Percentiles rank a stretch among this genome's conserved stretches.
These are phyloP conservation scores for Chrysosporium keratinophilum DNA, from an alignment of 2,329 filamentous ascomycete genomes.

Conservation along the genomic window DNA sequence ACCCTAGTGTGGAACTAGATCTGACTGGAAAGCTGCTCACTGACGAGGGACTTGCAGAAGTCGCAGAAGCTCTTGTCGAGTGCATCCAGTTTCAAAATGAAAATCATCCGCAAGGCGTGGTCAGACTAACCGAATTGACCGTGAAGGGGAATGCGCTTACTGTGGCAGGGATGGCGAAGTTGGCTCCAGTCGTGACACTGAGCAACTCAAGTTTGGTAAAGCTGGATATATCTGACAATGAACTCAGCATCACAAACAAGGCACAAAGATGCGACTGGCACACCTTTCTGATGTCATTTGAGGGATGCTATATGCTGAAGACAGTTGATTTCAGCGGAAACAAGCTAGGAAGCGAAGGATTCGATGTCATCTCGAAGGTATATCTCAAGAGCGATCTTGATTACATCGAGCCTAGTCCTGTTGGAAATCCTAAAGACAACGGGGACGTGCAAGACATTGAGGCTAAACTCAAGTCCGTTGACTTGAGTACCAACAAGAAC, in stretches of 20 bases:
- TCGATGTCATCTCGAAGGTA: slow-evolving; percentile 38
- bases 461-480: not conserved
- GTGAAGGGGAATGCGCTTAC: slow-evolving; percentile 39
- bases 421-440: slow-evolving; percentile 19
- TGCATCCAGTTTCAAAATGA: slow-evolving; percentile 30
- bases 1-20: slow-evolving; percentile 37
- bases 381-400: slow-evolving; percentile 33
- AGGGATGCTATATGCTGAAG: slow-evolving; percentile 34
- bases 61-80: slow-evolving; percentile 35
- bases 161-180: slow-evolving; percentile 30
- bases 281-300: slow-evolving; percentile 36
- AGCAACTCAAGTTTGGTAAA: slow-evolving; percentile 37
- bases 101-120: slow-evolving; percentile 22
- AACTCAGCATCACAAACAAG: slow-evolving; percentile 31
- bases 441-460: slow-evolving; percentile 9
- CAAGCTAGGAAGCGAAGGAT: slow-evolving; percentile 30
- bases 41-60: slow-evolving; percentile 36
- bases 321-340: slow-evolving; percentile 40
- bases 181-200: slow-evolving; percentile 35
- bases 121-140: slow-evolving; percentile 39
- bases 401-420: slow-evolving; percentile 21
- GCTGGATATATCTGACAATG: slow-evolving; percentile 40
- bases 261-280: slow-evolving; percentile 35
- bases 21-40: slow-evolving; percentile 38
- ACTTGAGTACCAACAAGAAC: not conserved